Evolutionary conservation across 305 asterid species (phyloP), one percentile per base, ranked within the genome.

Genomic region (Coffea humblotiana): DNA sequence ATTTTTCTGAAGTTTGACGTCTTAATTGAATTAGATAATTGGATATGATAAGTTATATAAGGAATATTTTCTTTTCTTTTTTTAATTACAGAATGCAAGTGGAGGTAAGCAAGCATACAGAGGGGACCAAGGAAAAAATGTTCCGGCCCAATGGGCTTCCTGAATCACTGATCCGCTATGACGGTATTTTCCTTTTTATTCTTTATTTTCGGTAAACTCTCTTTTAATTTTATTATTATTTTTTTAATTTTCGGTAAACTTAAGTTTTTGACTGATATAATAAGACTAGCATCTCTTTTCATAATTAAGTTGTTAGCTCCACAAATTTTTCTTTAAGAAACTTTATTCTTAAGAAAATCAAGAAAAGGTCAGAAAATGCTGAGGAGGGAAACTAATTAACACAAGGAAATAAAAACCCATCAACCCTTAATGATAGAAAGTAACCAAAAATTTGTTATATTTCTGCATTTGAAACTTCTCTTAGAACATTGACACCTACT

Each of bases 61-160:
- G 16, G 3, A 29, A 16, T 4, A 25, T 13, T 48, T 72, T 14
- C 14, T 27, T 27, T 27, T 16, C 12, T n/a, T 21, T 0, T n/a
- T 25, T 10, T 4, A 23, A 32, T 84, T 51, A 85, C 93, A 96
- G 99, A 77, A 96, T 96, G 99, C 98, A 86, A 85, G 98, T 96
- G 77, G 99, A 96, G 86, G 98, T 96, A 47, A 96, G 99, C 96
- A 94, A 92, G 87, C 99, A 96, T 78, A 96, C 99, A 0, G 99
- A 94, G 82, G 99, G 99, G 49, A 25, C 51, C 19, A 96, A 89
- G 83, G 99, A 94, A 83, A 92, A 87, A 72, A 37, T 29, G 77
- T 83, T 88, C 58, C 89, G 99, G 32, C 99, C 99, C 80, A 94
- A 96, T 80, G 99, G 99, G 19, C 97, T 96, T 21, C 94, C 98